These are phyloP conservation scores for Lachnellula subtilissima DNA, from an alignment of 2,329 filamentous ascomycete species.

Conservation along the genomic window DNA sequence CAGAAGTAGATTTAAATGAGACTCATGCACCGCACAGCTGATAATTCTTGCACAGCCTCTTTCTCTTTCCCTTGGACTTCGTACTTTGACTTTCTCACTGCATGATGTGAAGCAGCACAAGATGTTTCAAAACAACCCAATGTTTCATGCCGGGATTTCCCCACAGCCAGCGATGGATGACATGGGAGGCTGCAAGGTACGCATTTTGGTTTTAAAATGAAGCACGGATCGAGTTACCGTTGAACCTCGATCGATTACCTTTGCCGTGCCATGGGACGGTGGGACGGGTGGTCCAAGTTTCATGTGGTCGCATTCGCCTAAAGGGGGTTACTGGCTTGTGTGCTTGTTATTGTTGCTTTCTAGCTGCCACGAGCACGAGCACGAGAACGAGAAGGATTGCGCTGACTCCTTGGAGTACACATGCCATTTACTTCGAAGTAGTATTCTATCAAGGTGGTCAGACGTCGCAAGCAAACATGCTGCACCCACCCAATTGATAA, in stretches of 20 bases:
- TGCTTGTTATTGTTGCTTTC: not conserved
- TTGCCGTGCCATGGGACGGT: no score
- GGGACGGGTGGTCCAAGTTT: not conserved
- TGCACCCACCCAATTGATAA: not conserved
- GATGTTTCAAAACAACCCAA: not conserved
- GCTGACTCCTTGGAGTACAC: no score
- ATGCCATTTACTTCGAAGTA: no score
- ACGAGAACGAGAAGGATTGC: not conserved
- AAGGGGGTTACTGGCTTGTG: not conserved
- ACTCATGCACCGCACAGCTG: not conserved
- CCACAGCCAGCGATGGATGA: not conserved
- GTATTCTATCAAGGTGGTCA: no score
- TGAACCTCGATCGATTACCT: no score
- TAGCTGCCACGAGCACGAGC: not conserved
- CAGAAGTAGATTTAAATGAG: not conserved
- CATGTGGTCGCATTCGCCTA: not conserved
- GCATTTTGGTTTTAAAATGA: not conserved
- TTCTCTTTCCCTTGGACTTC: not conserved
- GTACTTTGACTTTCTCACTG: not conserved
- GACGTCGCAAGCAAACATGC: not conserved
- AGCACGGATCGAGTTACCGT: not conserved
- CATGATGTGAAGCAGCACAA: not conserved
- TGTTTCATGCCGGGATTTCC: not conserved
- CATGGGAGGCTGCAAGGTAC: not conserved
- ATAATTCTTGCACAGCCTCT: not conserved